phyloP scores from a whole-genome alignment of 2,329 filamentous ascomycete genomes.

The Paecilomyces niveus region DNA sequence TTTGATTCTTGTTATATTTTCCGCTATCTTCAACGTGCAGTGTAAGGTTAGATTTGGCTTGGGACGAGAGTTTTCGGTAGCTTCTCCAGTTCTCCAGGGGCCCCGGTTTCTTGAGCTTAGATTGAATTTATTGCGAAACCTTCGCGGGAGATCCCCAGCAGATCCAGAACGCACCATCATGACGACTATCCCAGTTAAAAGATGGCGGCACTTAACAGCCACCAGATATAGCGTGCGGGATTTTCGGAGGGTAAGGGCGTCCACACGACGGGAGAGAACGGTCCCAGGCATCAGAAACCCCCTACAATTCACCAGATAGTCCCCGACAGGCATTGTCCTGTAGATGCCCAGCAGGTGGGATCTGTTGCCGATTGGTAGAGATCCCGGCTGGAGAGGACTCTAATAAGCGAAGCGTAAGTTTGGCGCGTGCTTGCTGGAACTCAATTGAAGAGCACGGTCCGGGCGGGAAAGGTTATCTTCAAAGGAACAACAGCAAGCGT shows the following conservation, averaged over 20 bases:
- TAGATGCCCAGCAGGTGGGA: background rate
- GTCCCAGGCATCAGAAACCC: no score
- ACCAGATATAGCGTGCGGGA: background rate
- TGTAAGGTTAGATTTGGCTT: background rate
- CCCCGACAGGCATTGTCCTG: background rate
- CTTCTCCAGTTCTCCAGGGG: conserved; percentile 1
- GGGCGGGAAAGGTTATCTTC: background rate
- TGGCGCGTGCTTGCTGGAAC: background rate
- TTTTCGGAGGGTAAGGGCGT: background rate
- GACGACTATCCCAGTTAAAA: background rate
- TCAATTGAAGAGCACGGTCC: background rate
- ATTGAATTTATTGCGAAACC: background rate
- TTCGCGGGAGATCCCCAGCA: background rate
- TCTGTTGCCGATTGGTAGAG: background rate
- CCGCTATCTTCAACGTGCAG: background rate
- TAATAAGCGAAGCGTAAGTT: background rate
- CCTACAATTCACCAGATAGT: no score
- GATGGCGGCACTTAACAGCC: background rate
- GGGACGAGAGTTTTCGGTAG: background rate
- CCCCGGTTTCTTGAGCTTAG: conserved; percentile 1
- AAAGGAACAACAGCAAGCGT: background rate
- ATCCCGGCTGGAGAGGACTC: background rate
- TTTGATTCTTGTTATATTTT: background rate
- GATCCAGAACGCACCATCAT: background rate
- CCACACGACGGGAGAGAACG: background rate